Evolutionary conservation across 2,329 filamentous ascomycete species (phyloP).

Genomic region (Pyrenochaeta sp.): DNA sequence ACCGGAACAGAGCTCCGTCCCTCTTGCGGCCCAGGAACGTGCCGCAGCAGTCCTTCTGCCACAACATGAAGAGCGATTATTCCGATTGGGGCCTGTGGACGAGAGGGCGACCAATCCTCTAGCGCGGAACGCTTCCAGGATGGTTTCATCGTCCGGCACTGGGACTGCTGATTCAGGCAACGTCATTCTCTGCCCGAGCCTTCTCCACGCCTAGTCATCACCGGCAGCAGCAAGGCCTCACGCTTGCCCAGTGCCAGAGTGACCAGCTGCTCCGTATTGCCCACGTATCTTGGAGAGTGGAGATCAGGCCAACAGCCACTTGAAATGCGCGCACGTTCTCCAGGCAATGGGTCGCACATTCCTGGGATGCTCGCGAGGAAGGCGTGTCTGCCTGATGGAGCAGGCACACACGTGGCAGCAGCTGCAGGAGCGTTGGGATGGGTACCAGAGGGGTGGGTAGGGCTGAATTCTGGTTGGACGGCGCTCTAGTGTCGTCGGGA

Average conservation of each 20-base stretch:
- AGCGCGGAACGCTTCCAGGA: conserved; percentile 12
- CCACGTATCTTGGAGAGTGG: background rate
- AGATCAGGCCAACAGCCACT: background rate
- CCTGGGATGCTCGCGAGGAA: background rate
- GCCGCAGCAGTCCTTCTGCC: conserved; percentile 9
- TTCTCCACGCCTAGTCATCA: conserved; percentile 13
- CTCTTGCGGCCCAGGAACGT: conserved; percentile 11
- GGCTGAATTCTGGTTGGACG: conserved; percentile 39
- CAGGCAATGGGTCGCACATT: background rate
- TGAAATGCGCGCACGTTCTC: conserved; percentile 1
- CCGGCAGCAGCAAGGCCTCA: conserved; percentile 8
- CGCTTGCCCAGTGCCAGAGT: no score
- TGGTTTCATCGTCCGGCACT: conserved; percentile 6
- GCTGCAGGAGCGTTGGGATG: conserved; percentile 35
- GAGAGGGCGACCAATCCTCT: conserved; percentile 9
- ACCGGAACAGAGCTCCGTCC: conserved; percentile 9
- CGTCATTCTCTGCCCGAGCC: conserved; percentile 7
- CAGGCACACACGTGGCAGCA: conserved; percentile 39
- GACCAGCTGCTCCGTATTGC: no score
- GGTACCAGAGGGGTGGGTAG: conserved; percentile 37
- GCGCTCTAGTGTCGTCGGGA: background rate
- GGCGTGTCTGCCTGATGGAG: conserved; percentile 7
- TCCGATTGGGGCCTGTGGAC: conserved; percentile 2
- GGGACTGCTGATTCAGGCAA: conserved; percentile 5
- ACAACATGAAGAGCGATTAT: conserved; percentile 5